phyloP scores from a whole-genome alignment of 2,329 filamentous ascomycete species.

The Lecanosticta acicola region DNA sequence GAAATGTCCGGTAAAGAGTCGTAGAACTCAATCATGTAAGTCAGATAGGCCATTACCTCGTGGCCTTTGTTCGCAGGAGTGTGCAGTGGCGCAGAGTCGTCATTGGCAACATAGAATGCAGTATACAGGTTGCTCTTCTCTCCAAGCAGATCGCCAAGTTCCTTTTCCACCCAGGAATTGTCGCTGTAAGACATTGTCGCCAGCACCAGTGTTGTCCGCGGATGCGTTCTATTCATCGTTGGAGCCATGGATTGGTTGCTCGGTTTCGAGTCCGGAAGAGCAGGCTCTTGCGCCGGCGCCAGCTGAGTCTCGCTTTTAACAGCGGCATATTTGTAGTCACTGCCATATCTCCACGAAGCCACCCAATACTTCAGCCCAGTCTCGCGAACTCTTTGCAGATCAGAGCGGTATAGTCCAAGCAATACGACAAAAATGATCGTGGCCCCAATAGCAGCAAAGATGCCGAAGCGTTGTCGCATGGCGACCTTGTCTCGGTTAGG shows the following conservation, averaged over 20 bases:
- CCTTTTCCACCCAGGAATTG: slow-evolving; percentile 16
- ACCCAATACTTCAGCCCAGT: not conserved
- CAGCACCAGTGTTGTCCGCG: slow-evolving; percentile 13
- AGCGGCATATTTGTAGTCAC: not conserved
- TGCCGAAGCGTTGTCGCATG: slow-evolving; percentile 2
- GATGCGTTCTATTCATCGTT: not conserved
- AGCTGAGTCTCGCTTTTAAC: too few relatives aligned
- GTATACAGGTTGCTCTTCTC: slow-evolving; percentile 8
- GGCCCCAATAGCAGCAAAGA: not conserved
- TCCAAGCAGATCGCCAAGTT: slow-evolving; percentile 17
- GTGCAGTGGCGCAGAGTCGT: slow-evolving; percentile 40
- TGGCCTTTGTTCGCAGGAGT: slow-evolving; percentile 55
- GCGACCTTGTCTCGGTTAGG: not conserved
- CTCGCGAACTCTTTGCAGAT: not conserved
- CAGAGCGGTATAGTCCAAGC: slow-evolving; percentile 1
- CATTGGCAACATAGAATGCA: slow-evolving; percentile 16
- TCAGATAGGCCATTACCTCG: slow-evolving; percentile 58
- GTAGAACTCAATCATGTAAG: slow-evolving; percentile 58
- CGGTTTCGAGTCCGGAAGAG: too few relatives aligned
- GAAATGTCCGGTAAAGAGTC: slow-evolving; percentile 52
- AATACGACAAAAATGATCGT: slow-evolving; percentile 3
- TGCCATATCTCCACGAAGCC: not conserved
- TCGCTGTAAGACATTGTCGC: slow-evolving; percentile 13
- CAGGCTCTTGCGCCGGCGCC: too few relatives aligned
- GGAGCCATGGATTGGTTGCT: not conserved